These are phyloP conservation scores for Phymatotrichopsis omnivora DNA, from an alignment of 2,329 filamentous ascomycete genomes.

Conservation along the genomic window DNA sequence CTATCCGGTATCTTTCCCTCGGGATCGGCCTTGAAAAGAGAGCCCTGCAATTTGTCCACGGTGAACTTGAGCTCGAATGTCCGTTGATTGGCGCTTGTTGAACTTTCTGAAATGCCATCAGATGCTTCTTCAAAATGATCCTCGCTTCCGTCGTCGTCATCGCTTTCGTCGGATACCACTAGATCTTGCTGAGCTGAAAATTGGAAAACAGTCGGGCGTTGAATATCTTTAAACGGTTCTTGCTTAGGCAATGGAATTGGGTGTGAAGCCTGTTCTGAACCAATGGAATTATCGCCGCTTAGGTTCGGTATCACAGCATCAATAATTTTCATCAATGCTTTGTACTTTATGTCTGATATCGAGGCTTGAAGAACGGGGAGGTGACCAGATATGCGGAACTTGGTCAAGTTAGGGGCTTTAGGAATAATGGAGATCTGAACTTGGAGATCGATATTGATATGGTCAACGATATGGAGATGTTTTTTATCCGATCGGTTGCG, in stretches of 20 bases:
- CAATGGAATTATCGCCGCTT: constrained; percentile 39
- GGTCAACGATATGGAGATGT: constrained; percentile 81
- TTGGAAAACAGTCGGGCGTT: constrained; percentile 61
- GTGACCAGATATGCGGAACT: constrained; percentile 81
- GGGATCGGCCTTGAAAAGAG: constrained; percentile 76
- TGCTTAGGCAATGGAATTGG: constrained; percentile 14
- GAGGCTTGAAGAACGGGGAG: constrained; percentile 85
- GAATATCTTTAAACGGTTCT: constrained; percentile 15
- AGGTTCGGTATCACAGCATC: constrained; percentile 90
- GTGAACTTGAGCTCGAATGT: constrained; percentile 96
- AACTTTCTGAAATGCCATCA: constrained; percentile 46
- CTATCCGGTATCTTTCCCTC: constrained; percentile 65
- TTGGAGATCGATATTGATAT: constrained; percentile 94
- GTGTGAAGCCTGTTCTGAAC: neutral
- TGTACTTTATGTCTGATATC: constrained; percentile 92
- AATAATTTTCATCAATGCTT: constrained; percentile 89
- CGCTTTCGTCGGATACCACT: constrained; percentile 63
- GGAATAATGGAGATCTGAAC: constrained; percentile 97
- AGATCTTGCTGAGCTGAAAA: constrained; percentile 63
- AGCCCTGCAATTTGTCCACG: constrained; percentile 87
- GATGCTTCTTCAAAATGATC: constrained; percentile 58
- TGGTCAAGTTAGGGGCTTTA: constrained; percentile 84
- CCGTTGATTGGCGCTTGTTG: constrained; percentile 69
- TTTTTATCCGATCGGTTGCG: constrained; percentile 52
- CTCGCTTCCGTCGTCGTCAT: constrained; percentile 54